Evolutionary conservation across 192 early-diverging fungal genomes (phyloP).

Genomic region (Chytriomyces confervae): DNA sequence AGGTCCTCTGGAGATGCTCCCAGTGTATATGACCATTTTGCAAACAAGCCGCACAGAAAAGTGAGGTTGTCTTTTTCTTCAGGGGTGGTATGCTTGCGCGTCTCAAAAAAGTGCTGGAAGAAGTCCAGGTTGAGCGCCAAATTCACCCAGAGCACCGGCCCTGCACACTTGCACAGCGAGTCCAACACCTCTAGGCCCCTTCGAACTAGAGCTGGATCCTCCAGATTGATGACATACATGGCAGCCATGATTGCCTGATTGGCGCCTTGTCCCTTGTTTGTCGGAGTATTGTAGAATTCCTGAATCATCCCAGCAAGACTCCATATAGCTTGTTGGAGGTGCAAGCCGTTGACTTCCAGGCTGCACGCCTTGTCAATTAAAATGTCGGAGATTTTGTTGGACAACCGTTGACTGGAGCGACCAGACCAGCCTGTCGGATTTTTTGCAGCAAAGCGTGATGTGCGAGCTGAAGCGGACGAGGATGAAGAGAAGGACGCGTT

Average conservation of each 20-base stretch:
- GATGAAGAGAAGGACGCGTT: too few species aligned
- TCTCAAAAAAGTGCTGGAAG: constrained; percentile 24
- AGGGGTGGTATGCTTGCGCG: background rate
- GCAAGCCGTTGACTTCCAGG: background rate
- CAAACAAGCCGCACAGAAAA: constrained; percentile 18
- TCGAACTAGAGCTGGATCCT: background rate
- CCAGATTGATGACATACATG: constrained; percentile 17
- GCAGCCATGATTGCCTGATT: constrained; percentile 9
- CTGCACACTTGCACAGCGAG: background rate
- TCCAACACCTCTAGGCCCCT: constrained; percentile 4
- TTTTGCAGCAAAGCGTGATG: background rate
- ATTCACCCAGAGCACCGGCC: constrained; percentile 13
- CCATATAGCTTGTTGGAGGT: background rate
- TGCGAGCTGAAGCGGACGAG: too few species aligned
- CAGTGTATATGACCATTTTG: constrained; percentile 12
- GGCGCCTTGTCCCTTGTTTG: constrained; percentile 18
- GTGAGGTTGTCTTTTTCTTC: constrained; percentile 25
- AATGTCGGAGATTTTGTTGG: constrained; percentile 14
- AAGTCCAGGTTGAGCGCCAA: constrained; percentile 26
- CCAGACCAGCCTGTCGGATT: background rate
- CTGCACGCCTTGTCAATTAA: constrained; percentile 30
- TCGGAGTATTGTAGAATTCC: constrained; percentile 7
- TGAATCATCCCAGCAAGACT: background rate
- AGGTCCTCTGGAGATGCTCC: background rate
- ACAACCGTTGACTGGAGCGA: background rate